Conservation (phyloP, 148 eudicot genomes). For the Arbutus unedo region DNA sequence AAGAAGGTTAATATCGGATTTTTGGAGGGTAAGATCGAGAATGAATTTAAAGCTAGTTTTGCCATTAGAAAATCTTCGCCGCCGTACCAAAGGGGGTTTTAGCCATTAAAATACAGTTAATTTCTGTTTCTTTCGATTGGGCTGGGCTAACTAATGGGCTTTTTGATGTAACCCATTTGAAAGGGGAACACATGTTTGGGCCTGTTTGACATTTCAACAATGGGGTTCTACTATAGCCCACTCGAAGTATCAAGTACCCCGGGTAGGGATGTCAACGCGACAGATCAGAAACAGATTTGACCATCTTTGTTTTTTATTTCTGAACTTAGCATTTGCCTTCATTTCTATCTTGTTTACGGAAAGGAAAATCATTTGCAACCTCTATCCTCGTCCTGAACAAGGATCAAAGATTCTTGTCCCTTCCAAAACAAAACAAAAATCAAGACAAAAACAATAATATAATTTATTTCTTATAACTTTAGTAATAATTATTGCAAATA, state of each 20-base stretch:
- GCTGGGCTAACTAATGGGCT: neutral
- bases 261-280: too few species aligned
- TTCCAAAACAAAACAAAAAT: too few species aligned
- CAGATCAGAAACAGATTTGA: too few species aligned
- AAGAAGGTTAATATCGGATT: constrained; percentile 17
- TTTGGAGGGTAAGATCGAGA: constrained; percentile 29
- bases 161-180: neutral
- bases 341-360: too few species aligned
- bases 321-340: too few species aligned
- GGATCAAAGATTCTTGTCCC: too few species aligned
- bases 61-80: constrained; percentile 21
- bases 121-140: neutral
- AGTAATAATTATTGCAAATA: too few species aligned
- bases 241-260: neutral
- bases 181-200: neutral
- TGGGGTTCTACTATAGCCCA: neutral
- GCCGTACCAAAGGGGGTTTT: neutral
- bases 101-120: neutral
- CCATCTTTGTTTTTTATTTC: too few species aligned
- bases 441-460: too few species aligned
- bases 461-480: too few species aligned
- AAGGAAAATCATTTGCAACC: too few species aligned
- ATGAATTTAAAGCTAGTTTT: constrained; percentile 8
- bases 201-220: neutral
- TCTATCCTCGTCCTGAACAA: too few species aligned